Evolutionary conservation across 202 grass and related monocot genomes (phyloP).

Genomic region (Brachypodium distachyon): DNA sequence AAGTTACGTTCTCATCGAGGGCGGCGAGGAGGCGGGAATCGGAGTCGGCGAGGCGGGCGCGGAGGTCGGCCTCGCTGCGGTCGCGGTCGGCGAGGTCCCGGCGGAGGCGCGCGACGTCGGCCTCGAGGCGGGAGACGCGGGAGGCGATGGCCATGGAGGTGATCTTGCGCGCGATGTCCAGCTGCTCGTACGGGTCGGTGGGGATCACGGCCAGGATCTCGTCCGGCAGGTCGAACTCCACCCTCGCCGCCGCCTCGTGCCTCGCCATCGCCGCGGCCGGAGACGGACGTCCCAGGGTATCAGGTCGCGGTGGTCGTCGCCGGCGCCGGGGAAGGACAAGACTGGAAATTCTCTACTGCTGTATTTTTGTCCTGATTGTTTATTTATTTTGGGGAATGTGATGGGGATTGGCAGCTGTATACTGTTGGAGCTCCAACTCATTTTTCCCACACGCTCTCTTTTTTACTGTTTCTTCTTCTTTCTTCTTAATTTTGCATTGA

Average conservation of each 20-base stretch:
- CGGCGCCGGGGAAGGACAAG: slow-evolving; percentile 8
- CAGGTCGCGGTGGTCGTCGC: neutral
- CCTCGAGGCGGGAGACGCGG: slow-evolving; percentile 74
- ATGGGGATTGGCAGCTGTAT: slow-evolving; percentile 17
- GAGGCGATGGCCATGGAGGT: slow-evolving; percentile 93
- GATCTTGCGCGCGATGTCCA: slow-evolving; percentile 93
- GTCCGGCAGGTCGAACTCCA: slow-evolving; percentile 87
- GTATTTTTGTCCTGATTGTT: neutral
- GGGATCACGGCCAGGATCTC: slow-evolving; percentile 94
- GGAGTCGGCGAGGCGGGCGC: slow-evolving; percentile 44
- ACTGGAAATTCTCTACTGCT: neutral
- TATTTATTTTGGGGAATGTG: neutral
- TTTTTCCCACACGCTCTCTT: neutral
- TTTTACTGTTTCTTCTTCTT: neutral
- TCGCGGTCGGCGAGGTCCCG: slow-evolving; percentile 63
- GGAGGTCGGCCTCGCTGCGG: slow-evolving; percentile 50
- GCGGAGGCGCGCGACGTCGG: slow-evolving; percentile 51
- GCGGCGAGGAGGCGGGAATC: slow-evolving; percentile 51
- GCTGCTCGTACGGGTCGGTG: slow-evolving; percentile 92
- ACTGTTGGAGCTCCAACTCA: slow-evolving; percentile 2
- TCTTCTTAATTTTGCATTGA: neutral
- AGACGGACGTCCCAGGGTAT: neutral
- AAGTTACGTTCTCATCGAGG: slow-evolving; percentile 66
- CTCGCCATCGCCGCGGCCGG: slow-evolving; percentile 19
- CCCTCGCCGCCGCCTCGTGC: slow-evolving; percentile 28